These are phyloP conservation scores for Lasiodiplodia sp. DNA, from an alignment of 2,329 filamentous ascomycete species.

Conservation along the genomic window DNA sequence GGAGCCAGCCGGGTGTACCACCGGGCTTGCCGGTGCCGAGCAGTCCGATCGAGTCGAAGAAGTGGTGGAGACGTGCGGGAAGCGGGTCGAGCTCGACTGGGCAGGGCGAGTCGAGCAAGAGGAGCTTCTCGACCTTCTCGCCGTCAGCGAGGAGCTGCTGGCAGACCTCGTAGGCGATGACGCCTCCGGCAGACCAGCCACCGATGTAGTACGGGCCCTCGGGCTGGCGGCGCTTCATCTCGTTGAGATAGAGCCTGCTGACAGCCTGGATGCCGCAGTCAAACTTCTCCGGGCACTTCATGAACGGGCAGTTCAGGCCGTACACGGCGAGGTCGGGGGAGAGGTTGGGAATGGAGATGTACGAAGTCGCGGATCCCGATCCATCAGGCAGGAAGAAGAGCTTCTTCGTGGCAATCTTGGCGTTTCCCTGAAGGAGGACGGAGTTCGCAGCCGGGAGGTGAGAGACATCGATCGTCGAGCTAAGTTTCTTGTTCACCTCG, in stretches of 20 bases:
- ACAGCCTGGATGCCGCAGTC: constrained; percentile 71
- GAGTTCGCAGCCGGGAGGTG: constrained; percentile 58
- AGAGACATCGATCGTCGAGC: constrained; percentile 49
- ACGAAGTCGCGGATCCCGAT: constrained; percentile 70
- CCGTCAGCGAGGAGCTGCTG: constrained; percentile 57
- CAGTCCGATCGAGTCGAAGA: constrained; percentile 75
- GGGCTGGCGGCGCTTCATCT: constrained; percentile 76
- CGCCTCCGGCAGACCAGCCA: constrained; percentile 64
- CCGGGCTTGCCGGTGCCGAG: constrained; percentile 67
- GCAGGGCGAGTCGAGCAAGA: constrained; percentile 62
- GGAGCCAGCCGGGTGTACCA: constrained; percentile 75
- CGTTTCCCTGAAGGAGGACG: constrained; percentile 65
- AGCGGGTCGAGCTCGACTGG: constrained; percentile 60
- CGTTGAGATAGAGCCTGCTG: constrained; percentile 69
- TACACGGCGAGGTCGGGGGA: constrained; percentile 59
- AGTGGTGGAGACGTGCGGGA: constrained; percentile 67
- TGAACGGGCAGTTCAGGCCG: constrained; percentile 73
- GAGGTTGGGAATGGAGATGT: constrained; percentile 66
- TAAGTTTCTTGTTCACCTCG: constrained; percentile 58
- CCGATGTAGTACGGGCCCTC: constrained; percentile 64
- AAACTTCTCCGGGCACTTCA: constrained; percentile 72
- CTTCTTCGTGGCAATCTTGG: constrained; percentile 63
- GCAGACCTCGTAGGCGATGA: constrained; percentile 61
- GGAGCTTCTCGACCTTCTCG: constrained; percentile 58
- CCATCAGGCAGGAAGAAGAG: constrained; percentile 61